Base-by-base conservation (phyloP, 1,284 basidiomycete species). In the Cerioporus squamosus region DNA sequence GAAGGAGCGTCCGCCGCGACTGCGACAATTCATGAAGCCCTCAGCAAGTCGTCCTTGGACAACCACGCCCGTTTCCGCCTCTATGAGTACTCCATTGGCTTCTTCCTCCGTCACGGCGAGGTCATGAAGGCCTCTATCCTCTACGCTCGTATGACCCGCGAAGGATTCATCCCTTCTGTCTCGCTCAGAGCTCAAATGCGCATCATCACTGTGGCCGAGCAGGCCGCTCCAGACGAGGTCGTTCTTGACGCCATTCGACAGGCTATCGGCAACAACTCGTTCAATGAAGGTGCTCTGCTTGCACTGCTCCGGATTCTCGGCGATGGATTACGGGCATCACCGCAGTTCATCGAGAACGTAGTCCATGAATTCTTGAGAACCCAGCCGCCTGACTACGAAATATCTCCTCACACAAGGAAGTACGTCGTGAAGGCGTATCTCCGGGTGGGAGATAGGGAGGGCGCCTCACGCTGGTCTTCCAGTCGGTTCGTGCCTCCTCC, bases 281-380 rank as follows among this genome's bases (percentile, higher is more conserved):
- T 78, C 57, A 72, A 76, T 23, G 76, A 81, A 43, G 56, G 65
- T 2, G 67, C 72, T 8, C 73, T 85, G 22, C 61, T 76, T 44
- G 72, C 76, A 23, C 70, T 84, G 15, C 58, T 83, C 40, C 64
- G 75, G 46, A 69, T 76, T n/a, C 68, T 84, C 17, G 62, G 78
- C 10, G 61, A 73, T 18, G 62, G 67, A 51, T 62, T 78, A 39
- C 63, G 63, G 2, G 60, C 65, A 2, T 50, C 75, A 0, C 70
- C 73, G 1, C 61, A 64, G 0, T 65, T 75, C 48, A 60, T 80
- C 12, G 71, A 74, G 20, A 66, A 68, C 14, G 63, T 82, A n/a
- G 71, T 75, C 2, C 62, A 74, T 20, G 46, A 67, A 5, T 84
- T 77, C 59, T 57, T 77, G 3, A 63, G 72, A 2, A 63, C 68